Conservation (phyloP, 2,329 filamentous ascomycete species). For the Fusarium sp. region DNA sequence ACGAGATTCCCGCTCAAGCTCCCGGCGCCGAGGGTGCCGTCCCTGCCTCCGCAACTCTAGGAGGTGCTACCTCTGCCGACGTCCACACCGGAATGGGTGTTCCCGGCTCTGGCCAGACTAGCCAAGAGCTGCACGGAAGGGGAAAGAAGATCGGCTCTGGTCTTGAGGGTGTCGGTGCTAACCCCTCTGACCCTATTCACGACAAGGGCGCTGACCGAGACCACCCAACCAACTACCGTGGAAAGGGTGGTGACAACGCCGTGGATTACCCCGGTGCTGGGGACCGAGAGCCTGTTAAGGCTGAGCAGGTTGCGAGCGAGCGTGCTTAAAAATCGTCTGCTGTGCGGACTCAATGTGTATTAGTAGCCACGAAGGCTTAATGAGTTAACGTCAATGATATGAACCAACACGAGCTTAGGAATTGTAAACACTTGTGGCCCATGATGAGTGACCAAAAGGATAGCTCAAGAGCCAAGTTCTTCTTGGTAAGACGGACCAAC, state of each 20-base stretch:
- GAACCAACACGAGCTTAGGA: neutral
- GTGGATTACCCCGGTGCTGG: slow-evolving; percentile 42
- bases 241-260: slow-evolving; percentile 34
- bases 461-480: too few relatives aligned
- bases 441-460: too few relatives aligned
- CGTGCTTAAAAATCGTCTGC: slow-evolving; percentile 25
- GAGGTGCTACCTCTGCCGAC: slow-evolving; percentile 62
- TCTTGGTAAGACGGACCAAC: too few relatives aligned
- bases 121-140: slow-evolving; percentile 58
- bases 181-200: slow-evolving; percentile 49
- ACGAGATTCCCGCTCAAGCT: slow-evolving; percentile 57
- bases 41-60: slow-evolving; percentile 57
- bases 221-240: slow-evolving; percentile 42
- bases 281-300: slow-evolving; percentile 41
- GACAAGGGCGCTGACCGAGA: slow-evolving; percentile 52
- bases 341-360: slow-evolving; percentile 16
- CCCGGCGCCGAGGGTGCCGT: slow-evolving; percentile 48
- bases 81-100: slow-evolving; percentile 62
- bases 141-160: slow-evolving; percentile 57
- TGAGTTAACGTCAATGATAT: slow-evolving; percentile 37
- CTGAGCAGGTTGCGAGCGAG: slow-evolving; percentile 46
- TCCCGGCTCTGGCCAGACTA: slow-evolving; percentile 61
- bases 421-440: too few relatives aligned
- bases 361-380: slow-evolving; percentile 28
- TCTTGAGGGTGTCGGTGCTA: slow-evolving; percentile 58